These are phyloP conservation scores for Edaphochlamys debaryana DNA, from an alignment of 139 green algal genomes.

Conservation along the genomic window DNA sequence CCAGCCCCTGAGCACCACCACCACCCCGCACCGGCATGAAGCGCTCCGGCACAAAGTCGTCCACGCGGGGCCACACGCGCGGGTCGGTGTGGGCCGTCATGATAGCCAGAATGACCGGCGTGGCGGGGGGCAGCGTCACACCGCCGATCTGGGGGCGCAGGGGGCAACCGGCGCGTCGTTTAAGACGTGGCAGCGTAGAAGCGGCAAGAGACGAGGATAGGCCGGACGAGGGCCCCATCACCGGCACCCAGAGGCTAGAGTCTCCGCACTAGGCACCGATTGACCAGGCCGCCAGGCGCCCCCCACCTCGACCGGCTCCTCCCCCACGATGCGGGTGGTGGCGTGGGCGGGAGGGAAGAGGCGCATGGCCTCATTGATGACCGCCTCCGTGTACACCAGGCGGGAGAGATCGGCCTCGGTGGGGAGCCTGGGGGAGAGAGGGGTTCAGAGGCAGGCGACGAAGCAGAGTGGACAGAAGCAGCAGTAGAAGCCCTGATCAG, in stretches of 20 bases:
- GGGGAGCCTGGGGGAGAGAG: slow-evolving; percentile 9
- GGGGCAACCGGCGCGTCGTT: too few relatives aligned
- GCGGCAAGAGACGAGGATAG: too few relatives aligned
- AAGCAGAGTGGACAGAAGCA: too few relatives aligned
- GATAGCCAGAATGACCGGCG: slow-evolving; percentile 27
- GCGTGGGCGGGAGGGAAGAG: slow-evolving; percentile 60
- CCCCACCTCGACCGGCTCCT: too few relatives aligned
- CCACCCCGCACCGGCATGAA: slow-evolving; percentile 48
- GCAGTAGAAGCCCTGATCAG: too few relatives aligned
- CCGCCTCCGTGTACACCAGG: slow-evolving; percentile 63
- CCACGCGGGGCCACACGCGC: slow-evolving; percentile 50
- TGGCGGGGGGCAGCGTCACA: background rate
- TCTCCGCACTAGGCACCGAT: too few relatives aligned
- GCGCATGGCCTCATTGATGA: slow-evolving; percentile 67
- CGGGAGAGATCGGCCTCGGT: slow-evolving; percentile 1
- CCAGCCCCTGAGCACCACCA: background rate
- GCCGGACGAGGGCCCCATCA: too few relatives aligned
- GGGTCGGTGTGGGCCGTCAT: slow-evolving; percentile 62
- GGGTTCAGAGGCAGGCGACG: background rate
- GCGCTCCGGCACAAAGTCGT: slow-evolving; percentile 64
- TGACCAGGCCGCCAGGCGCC: too few relatives aligned
- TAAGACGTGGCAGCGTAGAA: too few relatives aligned
- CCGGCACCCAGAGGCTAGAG: too few relatives aligned
- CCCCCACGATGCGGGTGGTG: background rate
- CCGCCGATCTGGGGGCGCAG: slow-evolving; percentile 12